Evolutionary conservation across 208 protist genomes (phyloP).

Genomic region (Trypanosoma scelopori): DNA sequence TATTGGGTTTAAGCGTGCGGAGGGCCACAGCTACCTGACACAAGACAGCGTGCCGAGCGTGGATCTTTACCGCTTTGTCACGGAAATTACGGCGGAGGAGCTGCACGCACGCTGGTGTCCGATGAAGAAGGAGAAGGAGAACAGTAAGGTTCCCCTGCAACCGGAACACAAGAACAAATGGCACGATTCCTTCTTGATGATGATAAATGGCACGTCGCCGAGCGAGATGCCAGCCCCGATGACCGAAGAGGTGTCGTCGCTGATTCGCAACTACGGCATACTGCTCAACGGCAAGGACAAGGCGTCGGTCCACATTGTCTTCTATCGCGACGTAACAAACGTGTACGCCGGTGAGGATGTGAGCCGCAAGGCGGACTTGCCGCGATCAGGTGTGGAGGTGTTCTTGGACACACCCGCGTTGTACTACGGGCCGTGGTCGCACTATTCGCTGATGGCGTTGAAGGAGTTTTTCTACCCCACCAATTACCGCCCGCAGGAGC

Average conservation of each 20-base stretch:
- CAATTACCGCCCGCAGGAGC: conserved; percentile 67
- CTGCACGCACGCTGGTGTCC: conserved; percentile 67
- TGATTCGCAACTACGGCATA: conserved; percentile 78
- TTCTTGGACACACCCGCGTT: conserved; percentile 67
- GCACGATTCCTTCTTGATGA: conserved; percentile 55
- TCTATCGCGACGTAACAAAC: conserved; percentile 79
- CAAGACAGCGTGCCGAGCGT: conserved; percentile 51
- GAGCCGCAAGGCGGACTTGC: conserved; percentile 46
- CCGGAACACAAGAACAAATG: conserved; percentile 5
- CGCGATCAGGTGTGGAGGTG: conserved; percentile 74
- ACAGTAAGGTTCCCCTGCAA: background rate
- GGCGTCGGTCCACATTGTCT: conserved; percentile 65
- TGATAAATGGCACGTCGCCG: conserved; percentile 42
- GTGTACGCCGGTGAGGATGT: conserved; percentile 79
- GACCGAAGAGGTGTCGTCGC: conserved; percentile 32
- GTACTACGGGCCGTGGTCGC: conserved; percentile 79
- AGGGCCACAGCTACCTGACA: conserved; percentile 64
- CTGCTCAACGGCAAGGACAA: conserved; percentile 64
- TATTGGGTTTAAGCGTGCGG: conserved; percentile 61
- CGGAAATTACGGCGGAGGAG: conserved; percentile 72
- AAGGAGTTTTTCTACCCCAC: conserved; percentile 79
- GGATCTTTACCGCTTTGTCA: conserved; percentile 76
- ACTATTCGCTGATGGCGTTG: conserved; percentile 80
- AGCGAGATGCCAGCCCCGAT: conserved; percentile 16
- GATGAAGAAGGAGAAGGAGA: conserved; percentile 34